These are phyloP conservation scores for Wickerhamiella dianesei DNA, from an alignment of 805 yeast species.

Conservation along the genomic window DNA sequence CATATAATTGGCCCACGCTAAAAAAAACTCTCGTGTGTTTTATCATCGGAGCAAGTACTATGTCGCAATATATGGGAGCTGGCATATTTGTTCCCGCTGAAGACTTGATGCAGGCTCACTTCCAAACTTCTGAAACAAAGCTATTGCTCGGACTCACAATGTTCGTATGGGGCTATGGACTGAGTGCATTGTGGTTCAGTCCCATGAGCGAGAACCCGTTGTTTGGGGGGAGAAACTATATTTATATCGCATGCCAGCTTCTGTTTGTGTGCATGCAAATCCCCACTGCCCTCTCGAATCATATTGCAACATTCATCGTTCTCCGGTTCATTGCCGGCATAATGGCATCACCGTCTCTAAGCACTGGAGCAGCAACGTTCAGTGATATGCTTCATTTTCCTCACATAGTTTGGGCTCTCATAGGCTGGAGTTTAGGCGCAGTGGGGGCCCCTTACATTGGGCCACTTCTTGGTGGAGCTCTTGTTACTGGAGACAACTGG, in stretches of 20 bases:
- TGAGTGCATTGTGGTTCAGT: slow-evolving; percentile 43
- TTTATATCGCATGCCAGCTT: slow-evolving; percentile 35
- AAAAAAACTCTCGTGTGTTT: slow-evolving; percentile 30
- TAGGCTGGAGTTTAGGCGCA: slow-evolving; percentile 41
- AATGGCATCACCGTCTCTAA: slow-evolving; percentile 41
- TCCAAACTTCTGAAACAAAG: slow-evolving; percentile 29
- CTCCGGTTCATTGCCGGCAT: slow-evolving; percentile 42
- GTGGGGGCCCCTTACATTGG: slow-evolving; percentile 44
- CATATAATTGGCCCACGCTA: slow-evolving; percentile 40
- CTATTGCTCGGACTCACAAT: slow-evolving; percentile 40
- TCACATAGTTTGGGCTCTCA: slow-evolving; percentile 34
- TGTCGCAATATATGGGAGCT: slow-evolving; percentile 43
- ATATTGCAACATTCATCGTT: slow-evolving; percentile 38
- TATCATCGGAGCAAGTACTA: slow-evolving; percentile 34
- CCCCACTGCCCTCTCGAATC: slow-evolving; percentile 39
- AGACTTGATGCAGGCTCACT: slow-evolving; percentile 29
- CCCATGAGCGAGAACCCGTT: slow-evolving; percentile 40
- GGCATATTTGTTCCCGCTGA: slow-evolving; percentile 47
- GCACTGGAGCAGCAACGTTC: slow-evolving; percentile 47
- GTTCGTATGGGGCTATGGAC: slow-evolving; percentile 47
- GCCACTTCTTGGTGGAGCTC: slow-evolving; percentile 42
- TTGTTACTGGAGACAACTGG: slow-evolving; percentile 36
- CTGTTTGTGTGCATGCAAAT: slow-evolving; percentile 40
- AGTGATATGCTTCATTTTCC: slow-evolving; percentile 36
- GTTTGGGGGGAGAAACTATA: slow-evolving; percentile 36